Evolutionary conservation across 208 protist genomes (phyloP), one percentile per base, ranked within the genome.

Genomic region (Trypanosoma brucei): DNA sequence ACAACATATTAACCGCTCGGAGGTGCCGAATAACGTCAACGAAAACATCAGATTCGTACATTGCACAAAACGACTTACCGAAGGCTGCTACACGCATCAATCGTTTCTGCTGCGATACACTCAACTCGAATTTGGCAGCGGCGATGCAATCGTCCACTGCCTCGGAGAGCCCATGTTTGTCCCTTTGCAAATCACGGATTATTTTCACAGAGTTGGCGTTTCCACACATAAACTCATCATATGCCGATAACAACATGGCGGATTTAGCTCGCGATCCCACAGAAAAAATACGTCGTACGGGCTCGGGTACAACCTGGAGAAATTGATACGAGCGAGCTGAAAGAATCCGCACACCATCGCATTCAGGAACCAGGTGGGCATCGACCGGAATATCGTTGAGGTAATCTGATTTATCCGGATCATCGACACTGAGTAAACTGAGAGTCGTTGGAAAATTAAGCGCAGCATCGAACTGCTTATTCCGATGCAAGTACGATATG

Each of bases 71-170:
- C 49, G 86, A 93, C 68, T 96, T 97, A 36, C 97, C 97, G 72
- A 97, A 98, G 3, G 79, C 72, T 30, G 97, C 94, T 4, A 97
- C 93, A 55, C 91, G 81, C 14, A 98, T 68, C 31, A 98, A 68
- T 2, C 83, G 64, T 49, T 88, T 88, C 60, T 98, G 94, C 48
- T 93, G 77, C 3, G 57, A 52, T 3, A 75, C 39, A 8, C 82
- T 71, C 33, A 96, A 90, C 66, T 97, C 91, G 61, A 87, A 86
- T 2, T 81, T 83, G 0, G 96, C 94, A 13, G 94, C 83, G 6
- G 66, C 65, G 34, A 98, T 81, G 75, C 96, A 98, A 40, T 84
- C 78, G 37, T 85, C 72, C 0, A 98, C 88, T 3, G 94, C 95
- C 36, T 82, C 62, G 30, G 60, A 63, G 39, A 98, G 75, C 40